A percentile compares a stretch with the other conserved stretches of the same genome.
Conservation (phyloP, 208 protist genomes). For the Phytomonas sp. region DNA sequence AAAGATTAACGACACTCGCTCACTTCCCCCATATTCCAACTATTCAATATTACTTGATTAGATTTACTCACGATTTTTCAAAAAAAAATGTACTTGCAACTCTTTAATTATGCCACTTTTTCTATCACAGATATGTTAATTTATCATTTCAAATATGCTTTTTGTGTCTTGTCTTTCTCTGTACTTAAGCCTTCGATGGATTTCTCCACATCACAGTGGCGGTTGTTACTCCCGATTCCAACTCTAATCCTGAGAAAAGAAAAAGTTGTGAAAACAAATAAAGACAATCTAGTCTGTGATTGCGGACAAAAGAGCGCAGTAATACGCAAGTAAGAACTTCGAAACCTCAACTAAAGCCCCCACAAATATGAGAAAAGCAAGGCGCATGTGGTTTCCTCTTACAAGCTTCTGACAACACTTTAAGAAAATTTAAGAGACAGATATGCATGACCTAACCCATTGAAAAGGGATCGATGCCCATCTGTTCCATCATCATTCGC, state of each 20-base stretch:
- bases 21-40: not conserved
- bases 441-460: not conserved
- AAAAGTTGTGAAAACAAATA: not conserved
- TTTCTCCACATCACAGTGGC: not conserved
- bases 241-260: not conserved
- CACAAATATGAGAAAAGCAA: not conserved
- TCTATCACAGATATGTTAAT: not conserved
- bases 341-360: not conserved
- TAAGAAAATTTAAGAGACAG: not conserved
- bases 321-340: not conserved
- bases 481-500: slow-evolving; percentile 86
- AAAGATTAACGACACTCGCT: not conserved
- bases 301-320: not conserved
- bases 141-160: not conserved
- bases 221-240: not conserved
- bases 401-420: not conserved
- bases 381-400: not conserved
- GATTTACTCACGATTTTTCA: not conserved
- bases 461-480: slow-evolving; percentile 47
- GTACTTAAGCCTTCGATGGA: not conserved
- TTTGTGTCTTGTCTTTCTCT: not conserved
- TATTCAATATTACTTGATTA: not conserved
- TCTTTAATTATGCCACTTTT: slow-evolving; percentile 5
- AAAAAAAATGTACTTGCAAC: not conserved
- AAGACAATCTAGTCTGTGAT: not conserved